Evolutionary conservation across 2,329 filamentous ascomycete genomes (phyloP).

Genomic region (Aureobasidium sp.): DNA sequence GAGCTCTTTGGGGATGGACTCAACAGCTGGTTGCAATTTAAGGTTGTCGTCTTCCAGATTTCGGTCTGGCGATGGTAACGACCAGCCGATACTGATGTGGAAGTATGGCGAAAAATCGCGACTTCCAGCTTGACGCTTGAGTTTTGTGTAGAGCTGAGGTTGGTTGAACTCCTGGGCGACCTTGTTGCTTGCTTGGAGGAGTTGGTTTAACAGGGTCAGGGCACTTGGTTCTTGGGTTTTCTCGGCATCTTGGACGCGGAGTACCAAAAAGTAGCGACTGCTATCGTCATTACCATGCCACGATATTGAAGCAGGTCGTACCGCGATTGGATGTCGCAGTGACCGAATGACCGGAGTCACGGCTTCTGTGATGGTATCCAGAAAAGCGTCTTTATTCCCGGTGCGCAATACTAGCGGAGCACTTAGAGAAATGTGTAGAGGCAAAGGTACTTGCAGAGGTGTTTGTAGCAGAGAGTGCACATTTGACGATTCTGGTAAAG

Average conservation of each 20-base stretch:
- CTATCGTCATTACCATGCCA: conserved; percentile 62
- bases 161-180: conserved; percentile 56
- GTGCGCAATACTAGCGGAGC: conserved; percentile 69
- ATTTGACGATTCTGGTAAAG: background rate
- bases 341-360: conserved; percentile 16
- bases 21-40: conserved; percentile 17
- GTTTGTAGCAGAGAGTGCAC: conserved; percentile 67
- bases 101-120: conserved; percentile 47
- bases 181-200: conserved; percentile 63
- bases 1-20: conserved; percentile 11
- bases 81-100: conserved; percentile 89
- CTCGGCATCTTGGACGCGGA: background rate
- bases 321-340: conserved; percentile 31
- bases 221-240: conserved; percentile 23
- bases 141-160: conserved; percentile 57
- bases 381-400: conserved; percentile 62
- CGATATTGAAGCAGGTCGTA: conserved; percentile 42
- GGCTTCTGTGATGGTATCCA: conserved; percentile 43
- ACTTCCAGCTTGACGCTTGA: conserved; percentile 13
- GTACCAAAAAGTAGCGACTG: conserved; percentile 70
- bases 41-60: conserved; percentile 6
- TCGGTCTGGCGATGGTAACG: conserved; percentile 37
- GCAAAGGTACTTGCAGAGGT: conserved; percentile 68
- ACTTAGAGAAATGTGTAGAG: conserved; percentile 87
- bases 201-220: conserved; percentile 27